A percentile compares a stretch with the other conserved stretches of the same genome.
These are phyloP conservation scores for Cytospora leucostoma DNA, from an alignment of 2,329 filamentous ascomycete species.

Conservation along the genomic window DNA sequence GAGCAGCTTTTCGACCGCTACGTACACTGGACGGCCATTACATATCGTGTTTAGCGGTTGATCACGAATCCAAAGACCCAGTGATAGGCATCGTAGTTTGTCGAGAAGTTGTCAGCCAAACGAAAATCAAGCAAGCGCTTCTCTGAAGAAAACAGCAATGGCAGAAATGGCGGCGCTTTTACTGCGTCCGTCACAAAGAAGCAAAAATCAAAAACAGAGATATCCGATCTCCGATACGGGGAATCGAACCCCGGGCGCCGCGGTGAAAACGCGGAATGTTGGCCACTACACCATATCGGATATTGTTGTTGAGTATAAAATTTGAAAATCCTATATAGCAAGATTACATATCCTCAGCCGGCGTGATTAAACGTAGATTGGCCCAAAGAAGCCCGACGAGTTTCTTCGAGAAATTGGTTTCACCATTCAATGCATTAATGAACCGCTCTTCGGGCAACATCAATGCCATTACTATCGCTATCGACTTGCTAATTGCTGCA, in stretches of 20 bases:
- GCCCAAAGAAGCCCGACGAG: background rate
- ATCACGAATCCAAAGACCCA: too few species aligned
- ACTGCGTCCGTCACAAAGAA: background rate
- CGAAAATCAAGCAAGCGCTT: too few species aligned
- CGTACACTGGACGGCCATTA: too few species aligned
- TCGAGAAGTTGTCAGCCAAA: too few species aligned
- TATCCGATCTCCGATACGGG: conserved; percentile 29
- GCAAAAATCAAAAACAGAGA: conserved; percentile 3
- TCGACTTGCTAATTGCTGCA: too few species aligned
- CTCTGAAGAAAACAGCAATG: conserved; percentile 3
- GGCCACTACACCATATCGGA: conserved; percentile 29
- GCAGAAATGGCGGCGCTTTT: background rate
- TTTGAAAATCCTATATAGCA: background rate
- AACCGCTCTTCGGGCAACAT: too few species aligned
- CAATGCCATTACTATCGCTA: too few species aligned
- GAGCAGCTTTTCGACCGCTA: too few species aligned
- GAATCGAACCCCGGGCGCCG: conserved; percentile 32
- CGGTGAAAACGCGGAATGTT: conserved; percentile 30
- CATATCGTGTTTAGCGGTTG: too few species aligned
- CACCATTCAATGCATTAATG: too few species aligned
- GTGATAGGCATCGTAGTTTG: too few species aligned
- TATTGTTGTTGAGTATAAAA: background rate
- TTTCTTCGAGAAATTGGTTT: too few species aligned
- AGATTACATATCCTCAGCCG: background rate
- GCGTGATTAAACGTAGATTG: background rate